A percentile compares a stretch with the other conserved stretches of the same genome.
Evolutionary conservation across 805 yeast genomes (phyloP).

Genomic region (Phaffomyces antillensis): DNA sequence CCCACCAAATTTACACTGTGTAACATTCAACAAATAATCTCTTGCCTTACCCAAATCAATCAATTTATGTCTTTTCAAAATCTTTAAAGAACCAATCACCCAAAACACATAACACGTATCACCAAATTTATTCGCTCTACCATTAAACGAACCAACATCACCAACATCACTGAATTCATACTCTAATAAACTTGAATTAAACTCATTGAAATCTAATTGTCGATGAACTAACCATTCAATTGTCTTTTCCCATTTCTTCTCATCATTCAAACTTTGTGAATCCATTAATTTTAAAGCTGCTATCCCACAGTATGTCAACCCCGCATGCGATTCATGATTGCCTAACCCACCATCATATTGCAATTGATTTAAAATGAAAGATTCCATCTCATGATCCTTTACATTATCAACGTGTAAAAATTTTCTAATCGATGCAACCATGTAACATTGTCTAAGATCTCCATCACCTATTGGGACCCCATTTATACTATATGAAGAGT

Average conservation of each 20-base stretch:
- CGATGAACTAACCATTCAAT: conserved; percentile 56
- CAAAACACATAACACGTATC: conserved; percentile 91
- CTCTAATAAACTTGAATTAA: conserved; percentile 15
- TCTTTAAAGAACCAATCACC: conserved; percentile 52
- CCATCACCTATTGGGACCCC: conserved; percentile 45
- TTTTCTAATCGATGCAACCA: conserved; percentile 56
- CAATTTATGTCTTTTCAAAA: conserved; percentile 17
- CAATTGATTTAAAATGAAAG: conserved; percentile 30
- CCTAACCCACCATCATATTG: conserved; percentile 71
- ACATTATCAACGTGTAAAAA: conserved; percentile 30
- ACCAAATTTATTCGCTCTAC: conserved; percentile 74
- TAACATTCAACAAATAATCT: conserved; percentile 40
- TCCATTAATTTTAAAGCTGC: conserved; percentile 45
- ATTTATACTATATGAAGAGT: conserved; percentile 36
- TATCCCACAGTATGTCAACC: conserved; percentile 79
- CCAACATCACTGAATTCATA: conserved; percentile 33
- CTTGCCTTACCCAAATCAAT: conserved; percentile 30
- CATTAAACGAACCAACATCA: conserved; percentile 79
- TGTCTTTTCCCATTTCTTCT: conserved; percentile 32
- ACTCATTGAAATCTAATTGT: conserved; percentile 40
- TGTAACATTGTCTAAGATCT: conserved; percentile 68
- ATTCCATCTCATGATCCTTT: conserved; percentile 25
- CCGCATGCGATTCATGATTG: conserved; percentile 71
- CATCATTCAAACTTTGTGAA: conserved; percentile 13
- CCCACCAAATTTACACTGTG: conserved; percentile 75